Conservation (phyloP, 306 rosid genomes). For the Lablab purpureus region DNA sequence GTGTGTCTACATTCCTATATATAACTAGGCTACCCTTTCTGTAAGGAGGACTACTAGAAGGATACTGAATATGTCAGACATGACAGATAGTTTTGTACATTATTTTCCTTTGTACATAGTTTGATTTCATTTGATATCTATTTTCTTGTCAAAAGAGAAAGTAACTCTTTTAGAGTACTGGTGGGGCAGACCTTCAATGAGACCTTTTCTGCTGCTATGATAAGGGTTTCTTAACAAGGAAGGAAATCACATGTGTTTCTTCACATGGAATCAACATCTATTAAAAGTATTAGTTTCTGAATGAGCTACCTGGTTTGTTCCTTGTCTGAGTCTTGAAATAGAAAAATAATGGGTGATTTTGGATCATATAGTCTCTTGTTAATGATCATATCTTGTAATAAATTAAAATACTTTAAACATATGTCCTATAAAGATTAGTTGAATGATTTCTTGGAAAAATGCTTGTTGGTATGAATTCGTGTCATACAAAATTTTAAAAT, state of each 20-base stretch:
- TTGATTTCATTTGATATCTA: constrained; percentile 7
- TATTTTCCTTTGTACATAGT: constrained; percentile 29
- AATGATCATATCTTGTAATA: no score
- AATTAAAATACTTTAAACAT: no score
- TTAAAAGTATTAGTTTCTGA: neutral
- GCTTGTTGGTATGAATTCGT: neutral
- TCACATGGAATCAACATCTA: neutral
- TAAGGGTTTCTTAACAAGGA: neutral
- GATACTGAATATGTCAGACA: neutral
- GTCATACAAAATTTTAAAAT: neutral
- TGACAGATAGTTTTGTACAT: constrained; percentile 40
- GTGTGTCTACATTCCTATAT: neutral
- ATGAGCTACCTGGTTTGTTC: neutral
- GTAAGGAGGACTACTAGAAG: constrained; percentile 18
- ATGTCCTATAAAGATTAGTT: no score
- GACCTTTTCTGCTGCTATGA: neutral
- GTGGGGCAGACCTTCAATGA: neutral
- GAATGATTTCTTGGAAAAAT: no score
- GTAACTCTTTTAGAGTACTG: neutral
- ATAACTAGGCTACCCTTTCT: constrained; percentile 25
- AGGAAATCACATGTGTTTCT: neutral
- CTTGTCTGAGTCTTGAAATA: neutral
- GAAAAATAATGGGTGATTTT: no score
- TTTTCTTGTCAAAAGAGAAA: neutral
- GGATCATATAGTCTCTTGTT: no score